phyloP scores from a whole-genome alignment of 768 basidiomycete genomes.

The Rubroboletus satanas region DNA sequence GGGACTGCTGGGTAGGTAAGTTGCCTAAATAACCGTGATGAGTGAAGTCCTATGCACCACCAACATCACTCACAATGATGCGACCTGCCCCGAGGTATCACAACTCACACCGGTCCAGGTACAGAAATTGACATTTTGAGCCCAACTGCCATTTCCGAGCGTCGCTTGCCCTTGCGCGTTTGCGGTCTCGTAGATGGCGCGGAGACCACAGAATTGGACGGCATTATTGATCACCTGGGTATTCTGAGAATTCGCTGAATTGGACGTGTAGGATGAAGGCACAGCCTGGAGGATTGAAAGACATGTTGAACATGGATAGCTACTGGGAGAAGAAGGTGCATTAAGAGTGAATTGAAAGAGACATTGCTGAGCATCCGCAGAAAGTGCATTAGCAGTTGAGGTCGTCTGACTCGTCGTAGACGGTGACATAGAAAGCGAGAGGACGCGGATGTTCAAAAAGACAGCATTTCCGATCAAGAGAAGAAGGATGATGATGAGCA shows the following conservation, averaged over 20 bases:
- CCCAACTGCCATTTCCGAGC: conserved; percentile 43
- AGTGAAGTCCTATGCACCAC: background rate
- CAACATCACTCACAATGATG: conserved; percentile 36
- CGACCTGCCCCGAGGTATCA: conserved; percentile 37
- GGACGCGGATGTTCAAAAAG: conserved; percentile 37
- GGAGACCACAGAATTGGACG: conserved; percentile 47
- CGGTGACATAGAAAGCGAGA: conserved; percentile 15
- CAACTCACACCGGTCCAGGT: conserved; percentile 46
- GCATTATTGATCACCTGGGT: conserved; percentile 33
- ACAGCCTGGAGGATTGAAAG: conserved; percentile 38
- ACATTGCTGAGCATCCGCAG: conserved; percentile 41
- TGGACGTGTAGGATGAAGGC: conserved; percentile 32
- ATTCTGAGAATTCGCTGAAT: conserved; percentile 31
- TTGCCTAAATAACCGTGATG: conserved; percentile 21
- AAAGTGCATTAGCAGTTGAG: conserved; percentile 30
- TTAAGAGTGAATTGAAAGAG: conserved; percentile 43
- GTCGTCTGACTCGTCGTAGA: conserved; percentile 19
- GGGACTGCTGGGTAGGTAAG: conserved; percentile 47
- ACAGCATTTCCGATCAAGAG: conserved; percentile 40
- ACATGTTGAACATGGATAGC: conserved; percentile 47
- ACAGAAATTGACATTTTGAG: conserved; percentile 43
- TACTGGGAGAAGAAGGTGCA: conserved; percentile 40
- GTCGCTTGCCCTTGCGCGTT: conserved; percentile 35
- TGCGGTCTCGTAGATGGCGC: conserved; percentile 40
- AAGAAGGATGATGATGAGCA: conserved; percentile 40